Evolutionary conservation across 2,329 filamentous ascomycete species (phyloP), one percentile per base, ranked within the genome.

Genomic region (Penicillium rolfsii): DNA sequence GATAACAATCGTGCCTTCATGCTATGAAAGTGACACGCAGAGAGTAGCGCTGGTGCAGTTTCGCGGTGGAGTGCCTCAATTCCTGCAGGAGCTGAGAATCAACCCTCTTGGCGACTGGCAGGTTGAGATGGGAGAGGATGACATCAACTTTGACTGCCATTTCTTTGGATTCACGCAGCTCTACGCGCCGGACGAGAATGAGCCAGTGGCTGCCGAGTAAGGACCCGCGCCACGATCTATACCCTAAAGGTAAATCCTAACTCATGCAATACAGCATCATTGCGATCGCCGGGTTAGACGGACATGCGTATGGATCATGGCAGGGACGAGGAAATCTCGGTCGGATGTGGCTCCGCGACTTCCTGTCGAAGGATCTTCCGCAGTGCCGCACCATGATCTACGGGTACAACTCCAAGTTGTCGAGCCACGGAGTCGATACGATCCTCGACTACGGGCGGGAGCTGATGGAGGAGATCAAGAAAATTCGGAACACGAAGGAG

Each of bases 401-500:
- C 55, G 73, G 75, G 2, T 76, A 76, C 58, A 72, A 77, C 59
- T 73, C 74, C 19, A 74, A 73, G 55, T 58, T 76, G 5, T 67
- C 59, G 11, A 69, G 61, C 41, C 62, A 66, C 49, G 67, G 65
- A 8, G 56, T 71, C 6, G 58, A 70, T 50, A 71, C 64, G 2
- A 49, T 49, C 24, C 45, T 49, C 45, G 24, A 49, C 22, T 30
- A 49, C 62, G 71, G 30, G 55, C 50, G 56, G 58, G 57, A 58
- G 19, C 48, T 64, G 62, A 52, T 67, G 46, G 59, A 67, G 57
- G 61, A 61, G 58, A 58, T 64, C 54, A 64, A 63, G 52, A 60
- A 66, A n/a, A 68, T 64, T 1, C 49, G 68, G 45, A 60, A 68
- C 57, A 70, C 62, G 26, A 50, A 67, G 28, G 60, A 67, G 63